Evolutionary conservation across 1,139 yeast genomes (phyloP), one percentile per base, ranked within the genome.

Genomic region (Blastobotrys elegans): DNA sequence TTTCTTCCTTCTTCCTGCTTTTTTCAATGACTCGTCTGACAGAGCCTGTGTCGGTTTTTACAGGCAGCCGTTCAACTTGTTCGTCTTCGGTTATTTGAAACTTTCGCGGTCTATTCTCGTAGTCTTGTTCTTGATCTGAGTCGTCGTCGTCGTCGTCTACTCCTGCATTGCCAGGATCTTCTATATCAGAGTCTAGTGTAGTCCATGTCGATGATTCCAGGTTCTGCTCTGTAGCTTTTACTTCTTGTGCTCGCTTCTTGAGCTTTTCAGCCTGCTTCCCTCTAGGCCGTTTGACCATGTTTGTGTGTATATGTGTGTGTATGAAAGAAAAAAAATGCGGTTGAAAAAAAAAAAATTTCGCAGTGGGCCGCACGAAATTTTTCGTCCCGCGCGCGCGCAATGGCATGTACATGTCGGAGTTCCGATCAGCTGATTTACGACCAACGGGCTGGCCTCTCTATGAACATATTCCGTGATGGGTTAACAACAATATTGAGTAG

Each of bases 1-100:
- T 56, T 1, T 50, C 60, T 37, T 58, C 58, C 16, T 59, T 64
- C 26, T 61, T 53, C 20, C 56, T 54, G 33, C 53, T 49, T 18
- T 65, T 64, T 29, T 63, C 64, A 40, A 70, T 66, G 3, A 80
- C 84, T 59, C 95, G 71, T 63, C 83, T 79, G 17, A 92, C 70
- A 47, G 72, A 75, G 51, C 96, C 96, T 52, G 80, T 85, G 1
- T 71, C 72, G 21, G 76, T 74, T 60, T 86, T 88, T 47, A 90
- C 86, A 0, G 98, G 97, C 52, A 90, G 73, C 10, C 86, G 82
- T 61, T 86, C 96, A 20, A 76, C 68, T n/a, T 34, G 24, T 18
- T 72, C 74, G 1, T 63, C 70, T 30, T 66, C 68, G 13, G 71
- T 68, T 4, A 47, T 48, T 22, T 51, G 54, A 47, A 63, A 63